Conservation (phyloP, 352 stramenopile species). For the Thalassiosira allenii region DNA sequence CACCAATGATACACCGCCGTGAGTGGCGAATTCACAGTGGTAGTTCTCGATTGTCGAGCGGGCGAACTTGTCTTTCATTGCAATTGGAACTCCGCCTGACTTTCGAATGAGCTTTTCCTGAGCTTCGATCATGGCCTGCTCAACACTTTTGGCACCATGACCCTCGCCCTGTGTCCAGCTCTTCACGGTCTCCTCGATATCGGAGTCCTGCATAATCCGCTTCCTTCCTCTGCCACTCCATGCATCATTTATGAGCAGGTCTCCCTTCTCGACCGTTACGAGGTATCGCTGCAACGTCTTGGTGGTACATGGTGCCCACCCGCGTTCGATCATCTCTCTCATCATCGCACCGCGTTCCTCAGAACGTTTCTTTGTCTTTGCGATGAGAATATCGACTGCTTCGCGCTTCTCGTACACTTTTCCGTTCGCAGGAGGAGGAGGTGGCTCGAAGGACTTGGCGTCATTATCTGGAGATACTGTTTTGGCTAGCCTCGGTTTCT, state of each 20-base stretch:
- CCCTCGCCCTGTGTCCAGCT: too few relatives aligned
- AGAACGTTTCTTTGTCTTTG: background rate
- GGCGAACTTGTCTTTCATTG: too few relatives aligned
- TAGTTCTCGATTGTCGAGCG: slow-evolving; percentile 1
- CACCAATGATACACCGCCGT: background rate
- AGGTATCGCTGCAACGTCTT: background rate
- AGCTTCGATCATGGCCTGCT: background rate
- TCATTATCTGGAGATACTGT: background rate
- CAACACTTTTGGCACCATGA: background rate
- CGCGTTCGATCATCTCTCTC: background rate
- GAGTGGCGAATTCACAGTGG: background rate
- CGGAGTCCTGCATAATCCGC: too few relatives aligned
- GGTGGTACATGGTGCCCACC: background rate
- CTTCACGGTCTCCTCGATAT: too few relatives aligned
- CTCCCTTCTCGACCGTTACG: background rate
- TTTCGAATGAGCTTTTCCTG: background rate
- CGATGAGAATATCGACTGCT: too few relatives aligned
- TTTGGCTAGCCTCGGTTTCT: background rate
- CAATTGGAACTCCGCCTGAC: too few relatives aligned
- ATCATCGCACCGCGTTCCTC: background rate
- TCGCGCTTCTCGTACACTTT: background rate
- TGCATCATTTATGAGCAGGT: background rate
- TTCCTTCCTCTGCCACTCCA: background rate
- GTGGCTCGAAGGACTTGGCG: background rate
- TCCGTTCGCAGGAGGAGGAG: background rate